Base-by-base conservation (phyloP, 2,329 filamentous ascomycete genomes). In the Paraconiothyrium brasiliense region DNA sequence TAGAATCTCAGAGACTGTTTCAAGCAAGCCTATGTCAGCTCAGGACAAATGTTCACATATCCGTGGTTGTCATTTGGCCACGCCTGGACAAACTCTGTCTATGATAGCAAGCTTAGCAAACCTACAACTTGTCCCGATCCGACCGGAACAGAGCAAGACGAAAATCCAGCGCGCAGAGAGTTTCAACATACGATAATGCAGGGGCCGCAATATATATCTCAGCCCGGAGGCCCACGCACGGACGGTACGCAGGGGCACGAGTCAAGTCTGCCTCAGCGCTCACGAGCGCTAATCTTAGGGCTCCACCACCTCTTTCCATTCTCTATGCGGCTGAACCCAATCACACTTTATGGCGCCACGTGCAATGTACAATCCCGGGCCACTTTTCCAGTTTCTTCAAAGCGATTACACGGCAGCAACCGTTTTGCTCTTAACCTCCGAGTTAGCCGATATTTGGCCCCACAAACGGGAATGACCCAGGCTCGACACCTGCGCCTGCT, bases 231-330 rank as follows among this genome's bases (percentile, higher is more conserved):
- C 46, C 14, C 8, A 46, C 1, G 44, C 22, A 47, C 20, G 44
- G 10, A 47, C 16, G 43, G 20, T 41, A 30, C 6, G 27, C 27
- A 30, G 39, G 39, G 39, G 16, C 39, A 20, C 39, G n/a, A n/a
- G 7, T n/a, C n/a, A 7, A 41, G 39, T n/a, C 9, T 41, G 39
- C 2, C 14, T 39, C 11, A 13, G 10, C 37, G 46, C 46, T 48
- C 46, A 30, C 22, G 13, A n/a, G 4, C 14, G 8, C 9, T n/a
- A 44, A 48, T 48, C 24, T 30, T 48, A 48, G 16, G 37, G 9
- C 46, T 32, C 46, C 46, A 30, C 46, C 46, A 48, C 46, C 46
- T 48, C 27, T 48, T 48, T 13, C 46, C 46, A 9, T 48, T 48
- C 24, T 20, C 11, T 20, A 6, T 11, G 27, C 8, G 16, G 20